phyloP scores from a whole-genome alignment of 257 asterid species.

The Parsonsia alboflavescens region DNA sequence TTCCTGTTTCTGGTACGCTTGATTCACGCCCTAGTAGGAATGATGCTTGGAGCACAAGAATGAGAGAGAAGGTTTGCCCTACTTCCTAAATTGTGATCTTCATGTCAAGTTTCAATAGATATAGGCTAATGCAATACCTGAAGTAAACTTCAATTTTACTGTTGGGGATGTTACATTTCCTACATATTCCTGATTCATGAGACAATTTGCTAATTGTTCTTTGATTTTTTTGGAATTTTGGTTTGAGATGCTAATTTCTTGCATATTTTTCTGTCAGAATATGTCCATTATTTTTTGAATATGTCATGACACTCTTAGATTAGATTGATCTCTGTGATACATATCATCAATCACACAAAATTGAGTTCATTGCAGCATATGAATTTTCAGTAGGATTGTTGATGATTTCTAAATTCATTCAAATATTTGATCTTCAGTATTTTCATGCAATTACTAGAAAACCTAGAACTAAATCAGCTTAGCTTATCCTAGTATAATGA shows the following conservation, averaged over 20 bases:
- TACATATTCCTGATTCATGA: background rate
- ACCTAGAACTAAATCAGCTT: too few species aligned
- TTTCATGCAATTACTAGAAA: background rate
- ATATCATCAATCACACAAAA: background rate
- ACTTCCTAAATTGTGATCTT: background rate
- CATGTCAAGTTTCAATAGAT: background rate
- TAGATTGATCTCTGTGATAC: background rate
- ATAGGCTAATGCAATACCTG: background rate
- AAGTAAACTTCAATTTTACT: background rate
- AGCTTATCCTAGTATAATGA: background rate
- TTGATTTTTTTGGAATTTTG: background rate
- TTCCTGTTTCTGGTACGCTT: slow-evolving; percentile 59
- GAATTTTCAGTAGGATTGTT: background rate
- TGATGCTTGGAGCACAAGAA: slow-evolving; percentile 98
- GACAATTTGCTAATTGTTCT: background rate
- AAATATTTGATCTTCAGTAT: background rate
- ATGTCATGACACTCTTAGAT: background rate
- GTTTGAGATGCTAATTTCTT: background rate
- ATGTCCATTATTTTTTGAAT: background rate
- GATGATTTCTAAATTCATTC: background rate
- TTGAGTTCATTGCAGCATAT: background rate
- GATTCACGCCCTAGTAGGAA: slow-evolving; percentile 90
- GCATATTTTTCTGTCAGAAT: background rate
- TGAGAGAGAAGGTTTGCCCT: slow-evolving; percentile 82
- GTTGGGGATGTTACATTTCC: background rate